Evolutionary conservation across 306 rosid species (phyloP).

Genomic region (Cucumis cinereus): DNA sequence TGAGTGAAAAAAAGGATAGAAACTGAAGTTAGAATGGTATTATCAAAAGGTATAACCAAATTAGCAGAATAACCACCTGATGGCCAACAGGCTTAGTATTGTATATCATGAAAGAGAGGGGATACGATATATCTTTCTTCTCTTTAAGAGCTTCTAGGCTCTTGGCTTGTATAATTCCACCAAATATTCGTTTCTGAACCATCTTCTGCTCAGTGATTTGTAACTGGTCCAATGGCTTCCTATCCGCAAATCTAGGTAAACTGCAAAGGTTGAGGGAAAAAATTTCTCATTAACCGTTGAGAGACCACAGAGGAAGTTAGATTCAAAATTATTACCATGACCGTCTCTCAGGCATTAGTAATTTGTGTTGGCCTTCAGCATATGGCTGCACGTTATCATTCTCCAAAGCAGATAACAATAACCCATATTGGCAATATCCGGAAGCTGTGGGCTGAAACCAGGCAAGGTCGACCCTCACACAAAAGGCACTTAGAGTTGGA

Average conservation of each 20-base stretch:
- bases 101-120: constrained; percentile 43
- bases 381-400: constrained; percentile 26
- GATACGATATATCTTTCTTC: constrained; percentile 42
- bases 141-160: constrained; percentile 62
- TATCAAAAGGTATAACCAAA: neutral
- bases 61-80: constrained; percentile 41
- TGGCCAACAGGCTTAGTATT: constrained; percentile 80
- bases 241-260: constrained; percentile 16
- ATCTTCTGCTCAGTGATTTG: constrained; percentile 33
- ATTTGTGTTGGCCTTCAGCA: constrained; percentile 29
- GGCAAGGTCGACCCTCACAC: constrained; percentile 61
- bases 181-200: constrained; percentile 44
- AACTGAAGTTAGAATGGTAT: neutral
- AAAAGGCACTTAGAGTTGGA: constrained; percentile 39
- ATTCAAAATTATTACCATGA: constrained; percentile 35
- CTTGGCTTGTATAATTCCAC: constrained; percentile 47
- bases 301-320: constrained; percentile 10
- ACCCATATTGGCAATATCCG: constrained; percentile 78
- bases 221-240: constrained; percentile 19
- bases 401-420: constrained; percentile 39
- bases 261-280: constrained; percentile 25
- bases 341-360: constrained; percentile 29
- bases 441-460: constrained; percentile 93
- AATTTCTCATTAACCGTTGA: constrained; percentile 9
- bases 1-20: constrained; percentile 17